Evolutionary conservation across 441 rosid genomes (phyloP).

Genomic region (Manihot esculenta): DNA sequence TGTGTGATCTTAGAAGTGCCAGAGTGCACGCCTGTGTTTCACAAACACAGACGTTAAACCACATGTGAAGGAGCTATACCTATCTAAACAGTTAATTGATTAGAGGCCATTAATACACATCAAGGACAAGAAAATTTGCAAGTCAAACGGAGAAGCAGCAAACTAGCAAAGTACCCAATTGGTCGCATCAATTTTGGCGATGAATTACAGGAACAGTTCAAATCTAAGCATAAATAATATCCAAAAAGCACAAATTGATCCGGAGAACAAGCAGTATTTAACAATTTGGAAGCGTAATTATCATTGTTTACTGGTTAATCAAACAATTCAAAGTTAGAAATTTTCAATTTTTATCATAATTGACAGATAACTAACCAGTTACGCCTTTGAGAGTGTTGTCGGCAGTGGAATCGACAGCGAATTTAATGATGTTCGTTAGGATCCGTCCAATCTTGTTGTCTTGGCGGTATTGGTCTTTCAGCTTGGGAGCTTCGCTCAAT

Average conservation of each 20-base stretch:
- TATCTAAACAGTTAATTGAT: no score
- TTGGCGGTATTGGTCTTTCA: neutral
- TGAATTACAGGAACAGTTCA: no score
- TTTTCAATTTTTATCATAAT: neutral
- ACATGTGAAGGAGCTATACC: no score
- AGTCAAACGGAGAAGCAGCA: no score
- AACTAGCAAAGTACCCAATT: no score
- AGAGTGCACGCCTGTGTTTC: no score
- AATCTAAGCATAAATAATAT: neutral
- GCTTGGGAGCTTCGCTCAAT: slow-evolving; percentile 9
- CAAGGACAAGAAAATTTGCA: no score
- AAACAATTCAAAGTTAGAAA: neutral
- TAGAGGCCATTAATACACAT: no score
- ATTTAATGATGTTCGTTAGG: slow-evolving; percentile 21
- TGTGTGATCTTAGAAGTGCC: neutral
- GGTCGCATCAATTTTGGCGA: no score
- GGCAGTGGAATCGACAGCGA: slow-evolving; percentile 36
- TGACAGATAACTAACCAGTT: slow-evolving; percentile 13
- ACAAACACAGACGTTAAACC: no score
- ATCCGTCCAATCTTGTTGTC: slow-evolving; percentile 21
- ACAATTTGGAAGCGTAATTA: neutral
- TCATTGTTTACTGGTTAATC: neutral
- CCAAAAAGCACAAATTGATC: neutral
- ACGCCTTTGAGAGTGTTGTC: slow-evolving; percentile 32
- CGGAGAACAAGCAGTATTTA: neutral